Conservation (phyloP, 805 yeast species). For the Metschnikowia chrysomelidarum region DNA sequence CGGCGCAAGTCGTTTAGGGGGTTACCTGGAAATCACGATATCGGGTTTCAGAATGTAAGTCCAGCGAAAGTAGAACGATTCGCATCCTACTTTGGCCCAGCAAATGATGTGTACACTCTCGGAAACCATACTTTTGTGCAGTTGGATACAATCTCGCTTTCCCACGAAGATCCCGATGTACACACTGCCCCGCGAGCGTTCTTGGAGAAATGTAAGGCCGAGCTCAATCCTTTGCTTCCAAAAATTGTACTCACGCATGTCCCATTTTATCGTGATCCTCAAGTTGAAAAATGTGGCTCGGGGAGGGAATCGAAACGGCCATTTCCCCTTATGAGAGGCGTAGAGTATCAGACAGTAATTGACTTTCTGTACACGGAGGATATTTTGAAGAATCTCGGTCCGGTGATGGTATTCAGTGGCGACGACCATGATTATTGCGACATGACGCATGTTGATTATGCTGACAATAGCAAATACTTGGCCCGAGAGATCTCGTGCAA, state of each 20-base stretch:
- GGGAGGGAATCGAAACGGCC: slow-evolving; percentile 61
- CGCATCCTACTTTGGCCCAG: slow-evolving; percentile 67
- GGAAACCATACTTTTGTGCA: slow-evolving; percentile 73
- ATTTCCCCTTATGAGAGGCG: slow-evolving; percentile 73
- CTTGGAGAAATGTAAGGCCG: slow-evolving; percentile 34
- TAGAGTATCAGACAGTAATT: slow-evolving; percentile 89
- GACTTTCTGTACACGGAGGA: slow-evolving; percentile 54
- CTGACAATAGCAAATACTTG: slow-evolving; percentile 28
- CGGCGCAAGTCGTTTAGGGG: slow-evolving; percentile 37
- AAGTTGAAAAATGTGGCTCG: slow-evolving; percentile 68
- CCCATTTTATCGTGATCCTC: slow-evolving; percentile 74
- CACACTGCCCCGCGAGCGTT: slow-evolving; percentile 54
- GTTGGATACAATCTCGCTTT: slow-evolving; percentile 80
- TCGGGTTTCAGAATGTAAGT: slow-evolving; percentile 83
- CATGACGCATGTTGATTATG: slow-evolving; percentile 48
- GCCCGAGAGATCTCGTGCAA: slow-evolving; percentile 82
- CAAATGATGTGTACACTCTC: slow-evolving; percentile 52
- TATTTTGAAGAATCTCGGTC: slow-evolving; percentile 58
- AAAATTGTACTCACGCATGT: slow-evolving; percentile 80
- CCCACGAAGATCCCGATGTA: slow-evolving; percentile 49
- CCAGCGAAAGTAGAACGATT: slow-evolving; percentile 61
- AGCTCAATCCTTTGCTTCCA: slow-evolving; percentile 42
- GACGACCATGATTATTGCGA: slow-evolving; percentile 98
- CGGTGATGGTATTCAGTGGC: slow-evolving; percentile 76
- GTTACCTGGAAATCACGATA: slow-evolving; percentile 93